A percentile compares a stretch with the other conserved stretches of the same genome.
Evolutionary conservation across 345 rosid species (phyloP).

Genomic region (Cochlearia excelsa): DNA sequence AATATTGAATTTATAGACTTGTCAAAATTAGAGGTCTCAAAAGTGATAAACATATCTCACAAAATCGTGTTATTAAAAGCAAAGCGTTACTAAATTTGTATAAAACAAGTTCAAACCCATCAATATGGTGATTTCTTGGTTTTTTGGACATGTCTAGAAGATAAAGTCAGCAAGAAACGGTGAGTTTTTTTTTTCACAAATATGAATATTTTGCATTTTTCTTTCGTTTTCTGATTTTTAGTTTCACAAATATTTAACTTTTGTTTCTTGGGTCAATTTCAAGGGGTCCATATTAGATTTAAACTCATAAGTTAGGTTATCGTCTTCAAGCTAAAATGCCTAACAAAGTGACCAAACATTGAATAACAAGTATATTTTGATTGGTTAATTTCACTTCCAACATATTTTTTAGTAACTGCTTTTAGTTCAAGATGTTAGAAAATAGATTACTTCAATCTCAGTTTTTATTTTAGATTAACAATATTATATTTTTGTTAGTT

Average conservation of each 20-base stretch:
- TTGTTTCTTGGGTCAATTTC: conserved; percentile 7
- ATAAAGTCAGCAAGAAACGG: conserved; percentile 11
- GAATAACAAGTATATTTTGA: conserved; percentile 1
- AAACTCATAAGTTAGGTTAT: conserved; percentile 27
- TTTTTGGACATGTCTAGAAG: not conserved
- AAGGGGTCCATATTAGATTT: conserved; percentile 18
- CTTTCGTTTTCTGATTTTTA: not conserved
- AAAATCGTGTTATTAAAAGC: conserved; percentile 17
- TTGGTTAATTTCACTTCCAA: not conserved
- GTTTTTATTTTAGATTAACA: too few relatives aligned
- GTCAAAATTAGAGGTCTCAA: conserved; percentile 26
- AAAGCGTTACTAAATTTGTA: conserved; percentile 19
- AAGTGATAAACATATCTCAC: conserved; percentile 20
- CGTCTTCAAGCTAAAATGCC: conserved; percentile 20
- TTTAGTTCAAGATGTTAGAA: conserved; percentile 10
- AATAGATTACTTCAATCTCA: not conserved
- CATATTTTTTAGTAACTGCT: not conserved
- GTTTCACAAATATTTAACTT: not conserved
- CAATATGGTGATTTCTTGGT: not conserved
- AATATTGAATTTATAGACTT: not conserved
- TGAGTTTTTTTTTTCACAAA: conserved; percentile 12
- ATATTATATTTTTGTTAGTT: not conserved
- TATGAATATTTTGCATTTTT: not conserved
- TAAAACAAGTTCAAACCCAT: conserved; percentile 6
- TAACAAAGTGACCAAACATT: conserved; percentile 18